Evolutionary conservation across 352 stramenopile genomes (phyloP), one percentile per base, ranked within the genome.

Genomic region (Pythium vanterpoolii): DNA sequence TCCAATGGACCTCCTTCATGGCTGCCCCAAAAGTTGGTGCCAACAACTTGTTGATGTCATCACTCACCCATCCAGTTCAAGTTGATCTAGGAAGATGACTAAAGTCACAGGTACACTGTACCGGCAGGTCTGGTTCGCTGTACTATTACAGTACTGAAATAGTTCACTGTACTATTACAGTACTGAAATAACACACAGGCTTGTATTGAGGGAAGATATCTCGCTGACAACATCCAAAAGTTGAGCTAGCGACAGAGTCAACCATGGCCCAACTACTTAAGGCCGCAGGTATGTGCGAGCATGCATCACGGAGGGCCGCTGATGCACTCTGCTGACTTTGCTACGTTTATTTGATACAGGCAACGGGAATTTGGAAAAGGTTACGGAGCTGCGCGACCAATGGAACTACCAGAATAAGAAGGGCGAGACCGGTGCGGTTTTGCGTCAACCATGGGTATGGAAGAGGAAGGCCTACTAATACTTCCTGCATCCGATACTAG

Each of bases 391-490:
- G 27, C 73, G 78, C 42, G 78, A 76, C 28, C 71, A 89, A 46
- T 89, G 79, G 78, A 73, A 64, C 53, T 79, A 76, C 54, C 79
- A 92, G 68, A 92, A 92, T 72, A 92, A 92, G 64, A 92, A 90
- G 71, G 83, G 83, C 49, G 79, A 90, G 51, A 88, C 79, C 3
- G 83, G 83, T 92, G n/a, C 11, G 42, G n/a, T 18, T 28, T n/a
- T 52, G 7, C 26, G 14, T 5, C 5, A 24, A 13, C 19, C 5
- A 7, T 14, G 19, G 14, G 34, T 5, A 31, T 30, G 26, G 50
- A 7, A 27, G 40, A 4, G 28, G 10, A 30, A 21, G 19, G 1
- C 34, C 18, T 18, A 42, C 34, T 42, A 16, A 42, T 18, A 42
- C 5, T 16, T 42, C 14, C 26, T 34, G 26, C 39, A n/a, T n/a